phyloP scores from a whole-genome alignment of 1,284 basidiomycete genomes.

The Hymenochaete sp. region DNA sequence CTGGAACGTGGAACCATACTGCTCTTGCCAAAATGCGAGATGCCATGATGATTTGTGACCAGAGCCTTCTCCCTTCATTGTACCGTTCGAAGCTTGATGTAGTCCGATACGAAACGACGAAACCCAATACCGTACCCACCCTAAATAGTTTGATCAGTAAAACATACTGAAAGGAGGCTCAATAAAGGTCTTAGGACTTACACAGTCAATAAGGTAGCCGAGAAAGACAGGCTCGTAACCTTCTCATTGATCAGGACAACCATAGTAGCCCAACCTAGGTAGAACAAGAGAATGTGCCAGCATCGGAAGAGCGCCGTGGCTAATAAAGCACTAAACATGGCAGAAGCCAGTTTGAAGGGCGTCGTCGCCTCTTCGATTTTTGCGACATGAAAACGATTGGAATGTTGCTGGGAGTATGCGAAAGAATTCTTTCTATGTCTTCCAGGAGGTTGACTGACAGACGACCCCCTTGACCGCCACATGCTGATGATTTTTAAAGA shows the following conservation, averaged over 20 bases:
- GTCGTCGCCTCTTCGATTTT: constrained; percentile 3
- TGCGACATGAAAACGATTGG: constrained; percentile 14
- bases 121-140: constrained; percentile 56
- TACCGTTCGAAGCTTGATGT: constrained; percentile 71
- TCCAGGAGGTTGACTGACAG: no score
- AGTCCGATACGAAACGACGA: constrained; percentile 59
- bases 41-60: constrained; percentile 60
- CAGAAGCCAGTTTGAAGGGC: constrained; percentile 19
- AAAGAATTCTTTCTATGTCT: no score
- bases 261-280: constrained; percentile 48
- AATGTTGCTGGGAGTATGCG: constrained; percentile 13
- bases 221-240: constrained; percentile 36
- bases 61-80: constrained; percentile 61
- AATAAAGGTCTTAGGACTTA: constrained; percentile 20
- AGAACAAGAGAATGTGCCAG: constrained; percentile 60
- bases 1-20: constrained; percentile 57
- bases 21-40: constrained; percentile 48
- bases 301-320: constrained; percentile 59
- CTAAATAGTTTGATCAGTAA: constrained; percentile 11
- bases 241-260: constrained; percentile 43
- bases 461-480: no score
- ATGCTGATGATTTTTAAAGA: no score
- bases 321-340: constrained; percentile 42
- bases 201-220: constrained; percentile 53
- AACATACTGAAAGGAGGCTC: constrained; percentile 2